Evolutionary conservation across 2,329 filamentous ascomycete species (phyloP).

Genomic region (Furcasterigmium furcatum): DNA sequence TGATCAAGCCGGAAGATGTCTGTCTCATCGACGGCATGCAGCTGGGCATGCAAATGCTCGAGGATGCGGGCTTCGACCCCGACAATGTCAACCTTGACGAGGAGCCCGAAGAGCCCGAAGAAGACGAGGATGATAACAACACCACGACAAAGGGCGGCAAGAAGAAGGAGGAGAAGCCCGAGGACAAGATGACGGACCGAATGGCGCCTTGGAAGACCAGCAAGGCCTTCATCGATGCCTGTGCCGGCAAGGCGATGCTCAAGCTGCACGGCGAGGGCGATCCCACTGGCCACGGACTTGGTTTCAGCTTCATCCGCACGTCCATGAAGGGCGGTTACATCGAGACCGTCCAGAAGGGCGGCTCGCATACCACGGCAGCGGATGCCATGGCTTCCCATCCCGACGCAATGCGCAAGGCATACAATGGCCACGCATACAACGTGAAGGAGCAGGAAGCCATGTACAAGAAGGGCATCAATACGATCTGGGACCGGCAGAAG

Average conservation of each 20-base stretch:
- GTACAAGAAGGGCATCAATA: constrained; percentile 86
- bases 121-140: constrained; percentile 39
- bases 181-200: constrained; percentile 78
- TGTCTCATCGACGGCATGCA: constrained; percentile 96
- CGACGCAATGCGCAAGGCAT: constrained; percentile 62
- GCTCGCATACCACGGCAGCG: constrained; percentile 63
- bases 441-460: constrained; percentile 90
- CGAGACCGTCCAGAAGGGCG: constrained; percentile 64
- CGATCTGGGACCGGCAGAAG: constrained; percentile 90
- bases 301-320: constrained; percentile 95
- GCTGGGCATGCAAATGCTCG: constrained; percentile 84
- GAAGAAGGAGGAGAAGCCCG: constrained; percentile 47
- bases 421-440: constrained; percentile 95
- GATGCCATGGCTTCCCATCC: constrained; percentile 80
- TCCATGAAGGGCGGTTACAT: constrained; percentile 98
- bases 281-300: constrained; percentile 87
- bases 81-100: constrained; percentile 61
- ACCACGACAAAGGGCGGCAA: constrained; percentile 34
- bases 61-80: constrained; percentile 82
- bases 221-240: constrained; percentile 93
- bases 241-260: constrained; percentile 94
- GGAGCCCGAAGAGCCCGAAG: constrained; percentile 57
- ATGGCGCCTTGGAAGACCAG: constrained; percentile 96
- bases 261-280: constrained; percentile 92
- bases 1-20: constrained; percentile 95